Base-by-base conservation (phyloP, 108 stramenopile genomes). In the Halocafeteria seosinensis region DNA sequence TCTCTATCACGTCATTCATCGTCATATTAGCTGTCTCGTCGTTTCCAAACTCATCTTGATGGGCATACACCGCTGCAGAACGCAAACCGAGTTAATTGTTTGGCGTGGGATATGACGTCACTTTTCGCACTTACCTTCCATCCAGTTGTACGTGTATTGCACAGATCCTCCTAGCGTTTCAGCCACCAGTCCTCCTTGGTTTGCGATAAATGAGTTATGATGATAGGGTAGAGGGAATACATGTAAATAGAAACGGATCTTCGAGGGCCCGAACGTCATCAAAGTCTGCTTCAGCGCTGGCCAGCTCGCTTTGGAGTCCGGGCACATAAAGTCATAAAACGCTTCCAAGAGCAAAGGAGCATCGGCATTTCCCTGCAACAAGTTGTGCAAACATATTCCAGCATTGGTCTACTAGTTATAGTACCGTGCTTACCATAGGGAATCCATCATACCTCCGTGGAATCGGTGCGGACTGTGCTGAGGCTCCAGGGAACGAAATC, bases 171-270 rank as follows among this genome's bases (percentile, higher is more conserved):
- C 1, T 38, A 50, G n/a, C 32, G 1, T n/a, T 24, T 25, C 27
- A 12, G 12, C 25, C 36, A 31, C 0, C 23, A 13, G 4, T n/a
- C 60, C 66, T 17, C 25, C 59, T 31, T 61, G 26, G 17, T 29
- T 31, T 1, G 52, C 66, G 25, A 37, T 8, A 23, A 35, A 61
- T 4, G 61, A 13, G 1, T 38, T 36, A 25, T 38, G 66, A 34
- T 67, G 66, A 50, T 67, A 67, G 21, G 66, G 66, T 60, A 67
- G 38, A 3, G 66, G 66, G 37, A 67, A 67, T 0, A 55, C n/a
- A 28, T 67, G 66, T 50, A 61, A 24, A 3, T 34, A 35, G 37
- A 67, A 58, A 5, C 21, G 62, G n/a, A 67, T 23, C 8, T 59
- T 33, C 1, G 52, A 23, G 3, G 52, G 5, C 12, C 21, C 35